Evolutionary conservation across 441 rosid species (phyloP), one percentile per base, ranked within the genome.

Genomic region (Dalechampia spathulata): DNA sequence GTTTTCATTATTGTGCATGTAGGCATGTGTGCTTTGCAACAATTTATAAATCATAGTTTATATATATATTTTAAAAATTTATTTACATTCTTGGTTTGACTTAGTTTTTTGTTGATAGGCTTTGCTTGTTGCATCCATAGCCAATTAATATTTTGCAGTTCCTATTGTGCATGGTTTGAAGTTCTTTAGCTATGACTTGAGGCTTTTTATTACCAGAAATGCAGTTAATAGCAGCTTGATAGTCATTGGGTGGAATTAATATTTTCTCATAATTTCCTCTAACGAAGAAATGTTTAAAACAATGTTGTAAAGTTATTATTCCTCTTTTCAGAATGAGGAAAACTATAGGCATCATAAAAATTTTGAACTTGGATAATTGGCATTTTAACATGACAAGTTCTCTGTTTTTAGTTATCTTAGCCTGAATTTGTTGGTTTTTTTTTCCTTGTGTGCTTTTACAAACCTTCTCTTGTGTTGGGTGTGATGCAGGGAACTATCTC

Each of bases 401-500:
- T 26, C 28, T 17, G 17, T n/a, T 53, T n/a, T n/a, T 53, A 37
- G n/a, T 27, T 17, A 28, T 19, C 8, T 45, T 7, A 21, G 17
- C 16, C 27, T 32, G 44, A 34, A 14, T 5, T 34, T 22, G 34
- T 17, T 6, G 5, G 14, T 1, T 15, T 20, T 46, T 11, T 15
- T n/a, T 20, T 51, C n/a, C 30, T 46, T 22, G n/a, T 34, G 4
- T 5, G 43, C 44, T 45, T 57, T 15, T 32, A 5, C 44, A 15
- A 10, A 57, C 5, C 11, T 49, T 60, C 49, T 63, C 16, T 47
- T 23, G 16, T 11, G 21, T 13, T 39, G 56, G 19, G 14, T 60
- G 5, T 44, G 28, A 55, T 72, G 75, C 94, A 87, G 98, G 82
- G 82, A 86, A 66, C 84, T 73, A 60, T 75, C 86, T 4, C 80